A percentile compares a stretch with the other conserved stretches of the same genome.
phyloP scores from a whole-genome alignment of 257 asterid species.

The Solanum arcanum region DNA sequence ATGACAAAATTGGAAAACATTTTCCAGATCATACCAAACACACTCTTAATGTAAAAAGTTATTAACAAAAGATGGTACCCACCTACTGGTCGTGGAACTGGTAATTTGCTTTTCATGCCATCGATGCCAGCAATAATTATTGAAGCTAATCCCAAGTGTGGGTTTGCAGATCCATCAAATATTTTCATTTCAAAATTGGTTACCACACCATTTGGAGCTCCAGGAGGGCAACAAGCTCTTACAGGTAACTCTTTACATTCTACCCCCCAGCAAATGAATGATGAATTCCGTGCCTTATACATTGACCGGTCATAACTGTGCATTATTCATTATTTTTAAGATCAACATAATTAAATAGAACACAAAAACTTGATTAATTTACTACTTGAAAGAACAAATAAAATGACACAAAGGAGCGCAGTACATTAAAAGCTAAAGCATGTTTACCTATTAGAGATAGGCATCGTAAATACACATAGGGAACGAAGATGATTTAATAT shows the following conservation, averaged over 20 bases:
- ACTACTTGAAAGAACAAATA: too few species aligned
- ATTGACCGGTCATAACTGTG: constrained; percentile 76
- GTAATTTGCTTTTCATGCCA: constrained; percentile 44
- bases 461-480: neutral
- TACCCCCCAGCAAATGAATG: constrained; percentile 80
- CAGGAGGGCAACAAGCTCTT: constrained; percentile 78
- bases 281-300: constrained; percentile 83
- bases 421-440: neutral
- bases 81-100: constrained; percentile 74
- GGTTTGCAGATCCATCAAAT: constrained; percentile 84
- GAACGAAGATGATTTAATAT: neutral
- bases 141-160: constrained; percentile 75
- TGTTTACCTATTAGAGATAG: neutral
- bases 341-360: too few species aligned
- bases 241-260: constrained; percentile 76
- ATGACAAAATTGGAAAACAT: too few species aligned
- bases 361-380: too few species aligned
- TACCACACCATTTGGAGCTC: constrained; percentile 54
- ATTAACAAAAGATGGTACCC: neutral
- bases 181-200: constrained; percentile 79
- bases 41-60: neutral
- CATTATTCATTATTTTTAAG: neutral
- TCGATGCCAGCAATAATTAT: constrained; percentile 68
- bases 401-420: neutral
- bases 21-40: too few species aligned